Conservation (phyloP, 1,284 basidiomycete species). For the Schizophyllum amplum region DNA sequence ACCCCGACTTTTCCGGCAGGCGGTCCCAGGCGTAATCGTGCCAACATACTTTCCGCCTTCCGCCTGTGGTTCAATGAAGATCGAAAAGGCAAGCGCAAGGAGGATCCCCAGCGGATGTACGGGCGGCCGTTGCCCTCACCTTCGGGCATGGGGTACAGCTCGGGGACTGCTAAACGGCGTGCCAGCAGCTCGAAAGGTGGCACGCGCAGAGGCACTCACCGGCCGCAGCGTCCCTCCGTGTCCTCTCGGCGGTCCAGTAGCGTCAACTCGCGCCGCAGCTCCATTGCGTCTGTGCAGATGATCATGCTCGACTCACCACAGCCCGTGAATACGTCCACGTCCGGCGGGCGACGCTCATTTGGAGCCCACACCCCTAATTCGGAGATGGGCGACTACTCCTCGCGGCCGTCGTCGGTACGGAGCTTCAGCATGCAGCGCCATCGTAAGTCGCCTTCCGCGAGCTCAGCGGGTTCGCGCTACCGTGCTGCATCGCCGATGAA, state of each 20-base stretch:
- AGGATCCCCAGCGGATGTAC: conserved; percentile 18
- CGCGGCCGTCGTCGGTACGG: conserved; percentile 65
- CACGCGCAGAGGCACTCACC: conserved; percentile 27
- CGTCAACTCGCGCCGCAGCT: conserved; percentile 71
- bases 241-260: conserved; percentile 76
- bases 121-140: conserved; percentile 16
- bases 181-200: conserved; percentile 21
- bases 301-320: conserved; percentile 52
- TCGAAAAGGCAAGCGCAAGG: conserved; percentile 67
- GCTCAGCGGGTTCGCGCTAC: conserved; percentile 61
- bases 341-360: conserved; percentile 49
- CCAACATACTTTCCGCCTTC: conserved; percentile 65
- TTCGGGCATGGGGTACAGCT: conserved; percentile 19
- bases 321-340: conserved; percentile 19
- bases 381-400: conserved; percentile 64
- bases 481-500: conserved; percentile 61
- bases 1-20: conserved; percentile 42
- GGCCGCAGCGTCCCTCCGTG: conserved; percentile 52
- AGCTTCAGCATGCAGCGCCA: conserved; percentile 56
- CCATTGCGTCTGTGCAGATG: conserved; percentile 52
- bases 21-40: conserved; percentile 40
- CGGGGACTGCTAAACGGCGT: conserved; percentile 38
- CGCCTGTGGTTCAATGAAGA: conserved; percentile 78
- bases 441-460: conserved; percentile 66
- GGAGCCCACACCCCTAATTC: conserved; percentile 74